Evolutionary conservation across 1,139 yeast species (phyloP).

Genomic region (Zygosaccharomyces pseudobailii): DNA sequence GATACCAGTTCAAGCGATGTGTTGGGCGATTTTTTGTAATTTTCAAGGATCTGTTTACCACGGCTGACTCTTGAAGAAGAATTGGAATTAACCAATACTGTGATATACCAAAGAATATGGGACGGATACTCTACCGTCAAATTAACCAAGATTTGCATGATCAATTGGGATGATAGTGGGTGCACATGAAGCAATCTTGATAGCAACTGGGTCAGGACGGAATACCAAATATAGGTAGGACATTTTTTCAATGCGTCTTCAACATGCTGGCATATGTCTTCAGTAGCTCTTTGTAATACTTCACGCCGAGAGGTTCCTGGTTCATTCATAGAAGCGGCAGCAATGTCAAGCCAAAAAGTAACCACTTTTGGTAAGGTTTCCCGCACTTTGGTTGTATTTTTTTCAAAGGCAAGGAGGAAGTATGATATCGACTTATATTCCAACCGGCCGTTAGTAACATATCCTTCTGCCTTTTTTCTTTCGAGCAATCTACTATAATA

Average conservation of each 20-base stretch:
- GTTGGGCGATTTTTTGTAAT: constrained; percentile 16
- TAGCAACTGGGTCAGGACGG: constrained; percentile 79
- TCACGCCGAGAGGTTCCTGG: constrained; percentile 24
- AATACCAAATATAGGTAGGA: constrained; percentile 70
- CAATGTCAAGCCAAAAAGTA: constrained; percentile 89
- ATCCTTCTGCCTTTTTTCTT: constrained; percentile 43
- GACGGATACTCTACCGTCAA: constrained; percentile 67
- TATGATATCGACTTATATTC: constrained; percentile 61
- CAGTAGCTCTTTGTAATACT: constrained; percentile 25
- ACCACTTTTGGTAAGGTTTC: constrained; percentile 88
- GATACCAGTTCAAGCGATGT: constrained; percentile 13
- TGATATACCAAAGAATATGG: constrained; percentile 79
- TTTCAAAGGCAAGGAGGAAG: constrained; percentile 62
- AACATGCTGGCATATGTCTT: constrained; percentile 42
- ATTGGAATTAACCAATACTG: constrained; percentile 70
- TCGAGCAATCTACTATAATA: constrained; percentile 77
- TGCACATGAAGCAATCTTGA: constrained; percentile 73
- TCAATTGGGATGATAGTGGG: constrained; percentile 49
- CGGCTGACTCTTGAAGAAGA: constrained; percentile 52
- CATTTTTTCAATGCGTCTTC: constrained; percentile 43
- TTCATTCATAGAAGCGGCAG: constrained; percentile 37
- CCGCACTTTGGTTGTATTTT: constrained; percentile 65
- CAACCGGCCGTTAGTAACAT: constrained; percentile 50
- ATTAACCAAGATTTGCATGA: constrained; percentile 52
- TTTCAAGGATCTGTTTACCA: constrained; percentile 45